Evolutionary conservation across 495 filamentous ascomycete species (phyloP).

Genomic region (Astrothelium subdiscretum): DNA sequence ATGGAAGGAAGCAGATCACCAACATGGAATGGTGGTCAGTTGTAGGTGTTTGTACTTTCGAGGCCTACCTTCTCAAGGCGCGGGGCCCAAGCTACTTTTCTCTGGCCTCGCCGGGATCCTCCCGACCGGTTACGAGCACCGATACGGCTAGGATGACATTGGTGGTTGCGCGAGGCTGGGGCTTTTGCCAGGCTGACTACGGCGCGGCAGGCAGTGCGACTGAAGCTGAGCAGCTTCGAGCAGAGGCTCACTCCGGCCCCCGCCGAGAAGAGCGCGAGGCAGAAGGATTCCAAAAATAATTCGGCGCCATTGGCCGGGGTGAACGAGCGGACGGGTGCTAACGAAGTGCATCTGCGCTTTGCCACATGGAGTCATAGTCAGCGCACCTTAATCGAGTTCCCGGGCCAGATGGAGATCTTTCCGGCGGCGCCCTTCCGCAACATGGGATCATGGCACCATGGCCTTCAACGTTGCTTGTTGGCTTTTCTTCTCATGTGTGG

Average conservation of each 20-base stretch:
- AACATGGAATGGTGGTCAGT: neutral
- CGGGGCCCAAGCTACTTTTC: neutral
- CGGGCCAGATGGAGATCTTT: neutral
- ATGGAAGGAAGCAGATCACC: neutral
- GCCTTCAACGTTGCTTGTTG: neutral
- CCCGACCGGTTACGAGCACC: neutral
- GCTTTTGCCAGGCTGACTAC: neutral
- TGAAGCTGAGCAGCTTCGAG: neutral
- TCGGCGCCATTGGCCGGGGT: neutral
- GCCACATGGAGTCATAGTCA: neutral
- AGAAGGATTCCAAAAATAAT: constrained; percentile 2
- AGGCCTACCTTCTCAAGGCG: neutral
- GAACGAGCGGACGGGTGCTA: neutral
- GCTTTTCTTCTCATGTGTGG: neutral
- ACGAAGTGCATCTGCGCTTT: neutral
- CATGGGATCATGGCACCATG: neutral
- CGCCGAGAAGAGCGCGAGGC: neutral
- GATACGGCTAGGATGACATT: neutral
- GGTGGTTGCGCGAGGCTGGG: neutral
- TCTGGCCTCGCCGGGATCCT: neutral
- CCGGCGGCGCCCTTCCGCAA: neutral
- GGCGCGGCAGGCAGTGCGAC: neutral
- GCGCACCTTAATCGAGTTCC: neutral
- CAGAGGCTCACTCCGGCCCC: constrained; percentile 1
- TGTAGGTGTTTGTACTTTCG: neutral